Evolutionary conservation across 805 yeast genomes (phyloP), one percentile per base, ranked within the genome.

Genomic region (Barnettozyma wickerhamii): DNA sequence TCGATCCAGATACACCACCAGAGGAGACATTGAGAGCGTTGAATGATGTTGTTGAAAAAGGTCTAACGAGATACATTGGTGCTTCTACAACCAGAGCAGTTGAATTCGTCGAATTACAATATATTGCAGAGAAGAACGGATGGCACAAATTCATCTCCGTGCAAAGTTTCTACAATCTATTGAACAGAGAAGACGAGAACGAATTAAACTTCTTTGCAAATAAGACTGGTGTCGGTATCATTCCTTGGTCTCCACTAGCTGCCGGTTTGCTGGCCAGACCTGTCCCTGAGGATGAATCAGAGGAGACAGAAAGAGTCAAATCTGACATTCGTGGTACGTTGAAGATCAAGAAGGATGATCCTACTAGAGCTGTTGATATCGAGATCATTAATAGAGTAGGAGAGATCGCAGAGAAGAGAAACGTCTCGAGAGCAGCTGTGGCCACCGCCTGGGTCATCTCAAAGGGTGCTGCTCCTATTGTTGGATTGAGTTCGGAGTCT

Each of bases 181-280:
- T 79, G 4, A 64, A 74, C 48, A 63, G 86, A 12, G 84, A 79
- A 52, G 84, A 79, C 40, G 86, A 81, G 54, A 60, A 77, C n/a
- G 86, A 81, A 53, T 62, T 79, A 71, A 73, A 68, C 44, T 75
- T 72, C 18, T 80, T 62, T 55, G 75, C 81, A 46, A 59, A 72
- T 18, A 64, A 61, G 34, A 69, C 71, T 13, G 72, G 72, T 12
- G 73, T 80, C 30, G 82, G 80, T 2, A 40, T 77, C 15, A 68
- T 76, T 41, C 84, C 84, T 6, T 80, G 78, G 77, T 71, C 79
- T 10, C 83, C 84, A 26, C 57, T 66, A 41, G 80, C 79, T 6
- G 59, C 74, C 42, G 84, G 85, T 7, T 19, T 72, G 1, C 62
- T 79, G 33, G 67, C 81, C 1, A 66, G 81, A 45, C 79, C 84